Evolutionary conservation across 164 flowering plant species (phyloP), one percentile per base, ranked within the genome.

Genomic region (Aristolochia contorta): DNA sequence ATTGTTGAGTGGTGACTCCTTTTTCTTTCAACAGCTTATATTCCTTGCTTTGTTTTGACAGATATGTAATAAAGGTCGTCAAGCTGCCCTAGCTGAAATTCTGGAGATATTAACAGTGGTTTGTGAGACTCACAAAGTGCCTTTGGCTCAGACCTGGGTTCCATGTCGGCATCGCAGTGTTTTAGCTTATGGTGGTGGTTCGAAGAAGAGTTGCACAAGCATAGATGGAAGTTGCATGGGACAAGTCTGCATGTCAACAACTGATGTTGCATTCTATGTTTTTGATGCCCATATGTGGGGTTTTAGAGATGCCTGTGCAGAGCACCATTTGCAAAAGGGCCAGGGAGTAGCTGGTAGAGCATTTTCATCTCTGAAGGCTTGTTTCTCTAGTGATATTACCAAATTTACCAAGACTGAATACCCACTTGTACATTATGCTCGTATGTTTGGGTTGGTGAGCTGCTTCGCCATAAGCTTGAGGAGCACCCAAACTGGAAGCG

Each of bases 141-240:
- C 99, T n/a, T 69, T 93, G 65, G 96, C 96, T 60, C 99, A 93
- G 75, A 93, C 99, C 2, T 93, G 99, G 99, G 89, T 93, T 64
- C 97, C 99, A 13, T 93, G 99, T 81, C 75, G 72, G 76, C 95
- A 90, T 69, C 83, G 96, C 21, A 86, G 79, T 68, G 82, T 88
- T 74, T 74, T 93, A 56, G 95, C 94, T 27, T 46, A 77, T 73
- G 97, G 92, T 48, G 97, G 96, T 65, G 96, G 95, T 57, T 57
- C 80, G 48, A 82, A 76, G 78, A 90, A 93, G 72, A 84, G 83
- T 60, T 93, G 96, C 77, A 74, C 84, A 25, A 93, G 97, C 73
- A 83, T 87, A 68, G 97, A 93, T 74, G 99, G 97, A 64, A 84
- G 84, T 72, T 93, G 99, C 76, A 84, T 81, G 85, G 95, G 84